A percentile compares a stretch with the other conserved stretches of the same genome.
phyloP scores from a whole-genome alignment of 176 grass and related monocot species.

The Avena sativa region DNA sequence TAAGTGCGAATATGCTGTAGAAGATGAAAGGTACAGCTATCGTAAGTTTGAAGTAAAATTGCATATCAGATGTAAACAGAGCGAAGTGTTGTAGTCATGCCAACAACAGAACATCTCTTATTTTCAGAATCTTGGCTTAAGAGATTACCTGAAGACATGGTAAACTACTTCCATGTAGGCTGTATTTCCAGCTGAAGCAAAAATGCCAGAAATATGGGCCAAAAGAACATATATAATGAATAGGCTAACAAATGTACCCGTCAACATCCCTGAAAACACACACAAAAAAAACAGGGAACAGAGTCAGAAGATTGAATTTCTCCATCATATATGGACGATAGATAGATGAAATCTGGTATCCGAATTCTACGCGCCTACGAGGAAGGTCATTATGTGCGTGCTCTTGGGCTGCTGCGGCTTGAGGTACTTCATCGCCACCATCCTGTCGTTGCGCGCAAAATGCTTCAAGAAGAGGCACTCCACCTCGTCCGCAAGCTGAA shows the following conservation, averaged over 20 bases:
- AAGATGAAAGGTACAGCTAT: not conserved
- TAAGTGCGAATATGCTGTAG: conserved; percentile 86
- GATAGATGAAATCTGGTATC: not conserved
- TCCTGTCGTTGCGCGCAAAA: conserved; percentile 71
- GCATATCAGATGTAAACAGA: not conserved
- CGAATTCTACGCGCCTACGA: conserved; percentile 16
- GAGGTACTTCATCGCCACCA: conserved; percentile 88
- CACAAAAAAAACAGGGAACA: too few species aligned
- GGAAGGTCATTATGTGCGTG: conserved; percentile 85
- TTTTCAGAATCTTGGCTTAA: not conserved
- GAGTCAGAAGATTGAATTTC: not conserved
- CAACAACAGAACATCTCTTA: not conserved
- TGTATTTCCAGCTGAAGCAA: conserved; percentile 60
- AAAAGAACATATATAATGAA: conserved; percentile 84
- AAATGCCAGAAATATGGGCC: conserved; percentile 75
- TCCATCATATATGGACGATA: too few species aligned
- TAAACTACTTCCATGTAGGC: conserved; percentile 87
- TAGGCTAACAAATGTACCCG: conserved; percentile 75
- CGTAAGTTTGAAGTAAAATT: not conserved
- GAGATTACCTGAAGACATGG: conserved; percentile 78
- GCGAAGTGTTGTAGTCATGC: not conserved
- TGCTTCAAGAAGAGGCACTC: conserved; percentile 79
- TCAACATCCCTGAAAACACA: conserved; percentile 74
- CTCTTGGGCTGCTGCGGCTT: conserved; percentile 70
- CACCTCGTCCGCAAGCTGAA: conserved; percentile 83